phyloP scores from a whole-genome alignment of 1,284 basidiomycete genomes.

The Sphaerobolus stellatus region DNA sequence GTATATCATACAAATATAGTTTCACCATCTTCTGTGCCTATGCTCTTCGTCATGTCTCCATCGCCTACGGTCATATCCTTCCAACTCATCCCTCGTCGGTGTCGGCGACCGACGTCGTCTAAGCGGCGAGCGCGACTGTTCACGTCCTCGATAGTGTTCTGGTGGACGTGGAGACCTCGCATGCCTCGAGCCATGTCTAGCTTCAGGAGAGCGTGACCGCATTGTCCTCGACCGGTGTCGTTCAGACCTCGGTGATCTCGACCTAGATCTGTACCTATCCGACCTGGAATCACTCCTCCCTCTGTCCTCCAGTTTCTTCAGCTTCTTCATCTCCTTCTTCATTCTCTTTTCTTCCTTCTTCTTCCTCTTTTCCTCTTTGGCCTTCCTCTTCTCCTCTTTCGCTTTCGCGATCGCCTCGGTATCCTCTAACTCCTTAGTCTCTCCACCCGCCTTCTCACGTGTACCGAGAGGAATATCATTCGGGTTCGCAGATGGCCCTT shows the following conservation, averaged over 20 bases:
- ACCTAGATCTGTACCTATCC: background rate
- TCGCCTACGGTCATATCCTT: no score
- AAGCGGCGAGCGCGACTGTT: no score
- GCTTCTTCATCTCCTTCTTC: conserved; percentile 14
- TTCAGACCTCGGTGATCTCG: background rate
- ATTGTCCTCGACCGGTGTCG: background rate
- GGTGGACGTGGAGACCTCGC: no score
- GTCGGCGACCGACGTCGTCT: no score
- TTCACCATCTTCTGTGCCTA: no score
- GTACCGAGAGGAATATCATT: background rate
- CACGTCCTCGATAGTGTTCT: no score
- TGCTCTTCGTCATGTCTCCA: no score
- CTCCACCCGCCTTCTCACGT: conserved; percentile 4
- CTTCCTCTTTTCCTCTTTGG: conserved; percentile 23
- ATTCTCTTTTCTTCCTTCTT: conserved; percentile 24
- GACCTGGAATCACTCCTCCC: background rate
- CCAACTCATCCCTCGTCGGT: no score
- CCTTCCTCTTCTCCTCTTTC: conserved; percentile 10
- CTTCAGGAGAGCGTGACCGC: background rate
- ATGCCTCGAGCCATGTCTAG: no score
- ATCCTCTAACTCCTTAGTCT: conserved; percentile 9
- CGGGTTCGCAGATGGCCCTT: conserved; percentile 17
- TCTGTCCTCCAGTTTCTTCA: conserved; percentile 15
- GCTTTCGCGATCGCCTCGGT: conserved; percentile 3
- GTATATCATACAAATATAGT: no score